Evolutionary conservation across 257 asterid species (phyloP), one percentile per base, ranked within the genome.

Genomic region (Solanum pennellii): DNA sequence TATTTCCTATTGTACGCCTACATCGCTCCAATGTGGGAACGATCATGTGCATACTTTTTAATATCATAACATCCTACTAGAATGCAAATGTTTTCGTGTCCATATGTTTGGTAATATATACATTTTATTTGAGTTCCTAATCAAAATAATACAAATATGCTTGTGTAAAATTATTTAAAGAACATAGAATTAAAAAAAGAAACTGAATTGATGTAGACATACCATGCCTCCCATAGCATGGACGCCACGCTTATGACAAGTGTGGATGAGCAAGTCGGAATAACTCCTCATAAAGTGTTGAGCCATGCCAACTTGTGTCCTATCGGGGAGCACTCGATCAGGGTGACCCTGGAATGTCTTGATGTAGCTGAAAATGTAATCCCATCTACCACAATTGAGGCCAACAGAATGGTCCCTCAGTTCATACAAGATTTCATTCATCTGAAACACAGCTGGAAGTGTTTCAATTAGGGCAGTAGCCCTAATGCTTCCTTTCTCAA

Each of bases 191-290:
- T 73, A 10, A 23, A 73, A 37, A 73, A 37, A 37, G 65, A 27
- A 83, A 2, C 15, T 25, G 11, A 66, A 44, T 20, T 20, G 27
- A 74, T 23, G 7, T 41, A 2, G 79, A 12, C 89, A 11, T 90
- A 93, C 98, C 99, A 97, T 97, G 18, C 99, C 99, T 47, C 99
- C 99, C 99, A 97, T 95, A 87, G 98, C 99, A 15, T 97, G 99
- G 10, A 95, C 99, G 1, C 99, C 98, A 1, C 97, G 98, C 37
- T 94, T 86, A 77, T 96, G 99, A 80, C 99, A 97, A 0, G 99
- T 95, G 86, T 95, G 75, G 72, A 97, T 96, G 87, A 97, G 98
- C n/a, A 93, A 88, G 88, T 95, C 96, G 3, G 98, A 97, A 94
- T 97, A 97, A 69, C 98, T 94, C 62, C 92, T 83, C 99, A 97